Evolutionary conservation across 2,329 filamentous ascomycete genomes (phyloP), one percentile per base, ranked within the genome.

Genomic region (Beauveria bassiana): DNA sequence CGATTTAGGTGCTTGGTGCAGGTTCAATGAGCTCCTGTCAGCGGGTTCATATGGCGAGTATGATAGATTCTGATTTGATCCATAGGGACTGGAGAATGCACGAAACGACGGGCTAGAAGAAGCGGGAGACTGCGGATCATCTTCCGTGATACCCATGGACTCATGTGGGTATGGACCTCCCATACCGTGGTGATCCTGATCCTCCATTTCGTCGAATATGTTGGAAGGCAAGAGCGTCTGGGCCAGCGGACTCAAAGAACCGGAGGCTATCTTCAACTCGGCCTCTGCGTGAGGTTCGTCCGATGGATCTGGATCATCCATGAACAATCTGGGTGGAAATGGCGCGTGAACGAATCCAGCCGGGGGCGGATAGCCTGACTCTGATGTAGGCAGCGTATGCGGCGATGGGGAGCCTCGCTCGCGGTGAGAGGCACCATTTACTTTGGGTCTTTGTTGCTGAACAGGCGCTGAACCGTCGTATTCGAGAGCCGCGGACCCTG

Each of bases 231-330:
- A 75, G 3, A 93, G 78, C 18, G 87, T 82, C 31, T 88, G 86
- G 2, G 90, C 90, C 4, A 88, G 89, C 1, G 90, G 90, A 67
- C 89, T 93, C 71, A 93, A 83, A 1, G 88, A 88, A 2, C 88
- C 89, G 31, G 84, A 86, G 20, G 80, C 82, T 3, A 79, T 79
- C 62, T 84, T 83, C 5, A 87, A 74, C 20, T 88, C 86, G 1
- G 84, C 81, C 38, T 89, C 87, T 6, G 83, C 84, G 60, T 86
- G 78, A 10, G 71, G 68, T 64, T 78, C 67, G 64, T 76, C 66
- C 10, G 65, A 63, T 24, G 69, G 67, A 46, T 79, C 78, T 20
- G 58, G 58, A 3, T 74, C 68, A 1, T 77, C 74, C 47, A 78
- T 72, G 55, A 81, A 86, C 8, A 83, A 79, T 1, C 78, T 78